Evolutionary conservation across 2,329 filamentous ascomycete species (phyloP).

Genomic region (Thermothelomyces thermophilus): DNA sequence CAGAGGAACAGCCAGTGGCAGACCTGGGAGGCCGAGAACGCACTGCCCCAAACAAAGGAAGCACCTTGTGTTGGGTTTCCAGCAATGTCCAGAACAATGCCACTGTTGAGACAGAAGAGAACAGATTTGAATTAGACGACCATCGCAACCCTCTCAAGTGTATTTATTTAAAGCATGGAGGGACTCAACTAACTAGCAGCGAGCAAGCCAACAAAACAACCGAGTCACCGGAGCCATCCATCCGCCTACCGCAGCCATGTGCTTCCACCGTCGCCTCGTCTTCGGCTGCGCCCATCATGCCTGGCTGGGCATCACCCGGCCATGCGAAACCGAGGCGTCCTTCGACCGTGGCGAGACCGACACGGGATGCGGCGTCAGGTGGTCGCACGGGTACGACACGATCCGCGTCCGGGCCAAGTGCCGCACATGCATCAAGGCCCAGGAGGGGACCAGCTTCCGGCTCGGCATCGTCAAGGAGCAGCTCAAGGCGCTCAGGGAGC

Average conservation of each 20-base stretch:
- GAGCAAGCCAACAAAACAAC: background rate
- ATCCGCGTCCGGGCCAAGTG: slow-evolving; percentile 18
- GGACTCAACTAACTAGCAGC: too few species aligned
- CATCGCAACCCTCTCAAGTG: background rate
- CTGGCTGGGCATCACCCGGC: slow-evolving; percentile 10
- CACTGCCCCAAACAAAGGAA: background rate
- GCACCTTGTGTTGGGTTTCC: too few species aligned
- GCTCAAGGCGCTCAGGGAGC: slow-evolving; percentile 14
- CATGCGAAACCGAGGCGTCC: slow-evolving; percentile 16
- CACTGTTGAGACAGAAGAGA: background rate
- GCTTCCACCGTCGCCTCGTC: slow-evolving; percentile 21
- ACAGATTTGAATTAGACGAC: background rate
- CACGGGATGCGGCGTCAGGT: slow-evolving; percentile 18
- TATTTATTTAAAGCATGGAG: background rate
- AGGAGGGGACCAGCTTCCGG: background rate
- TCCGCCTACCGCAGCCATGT: slow-evolving; percentile 21
- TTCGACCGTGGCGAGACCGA: slow-evolving; percentile 15
- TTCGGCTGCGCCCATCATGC: slow-evolving; percentile 20
- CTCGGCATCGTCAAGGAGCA: slow-evolving; percentile 16
- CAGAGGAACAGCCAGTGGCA: too few species aligned
- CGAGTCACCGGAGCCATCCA: too few species aligned
- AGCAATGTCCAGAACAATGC: background rate
- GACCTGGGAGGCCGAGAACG: too few species aligned
- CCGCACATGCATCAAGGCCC: slow-evolving; percentile 9
- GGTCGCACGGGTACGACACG: slow-evolving; percentile 18